Conservation (phyloP, 2,329 filamentous ascomycete species). For the Talaromyces pinophilus region DNA sequence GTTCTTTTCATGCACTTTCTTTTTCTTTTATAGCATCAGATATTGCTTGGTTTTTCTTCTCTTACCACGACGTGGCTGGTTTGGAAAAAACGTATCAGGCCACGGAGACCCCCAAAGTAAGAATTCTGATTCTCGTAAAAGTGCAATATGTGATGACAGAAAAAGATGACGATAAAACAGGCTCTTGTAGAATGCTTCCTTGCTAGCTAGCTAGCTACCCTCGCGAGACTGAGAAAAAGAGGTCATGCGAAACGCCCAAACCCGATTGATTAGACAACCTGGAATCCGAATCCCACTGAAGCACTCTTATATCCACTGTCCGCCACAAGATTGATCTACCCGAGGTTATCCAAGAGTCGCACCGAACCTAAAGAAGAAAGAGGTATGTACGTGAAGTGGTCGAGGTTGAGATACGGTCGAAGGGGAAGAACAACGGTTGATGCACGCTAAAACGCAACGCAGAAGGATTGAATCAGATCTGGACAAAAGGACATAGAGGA, state of each 20-base stretch:
- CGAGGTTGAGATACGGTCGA: background rate
- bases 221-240: constrained; percentile 43
- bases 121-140: constrained; percentile 30
- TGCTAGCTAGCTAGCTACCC: constrained; percentile 38
- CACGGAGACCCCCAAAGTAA: constrained; percentile 19
- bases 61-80: constrained; percentile 13
- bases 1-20: background rate
- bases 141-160: constrained; percentile 19
- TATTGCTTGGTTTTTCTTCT: constrained; percentile 6
- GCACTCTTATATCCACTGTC: constrained; percentile 11
- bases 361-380: background rate
- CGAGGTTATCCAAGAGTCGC: background rate
- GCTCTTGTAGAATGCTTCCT: constrained; percentile 49
- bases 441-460: constrained; percentile 8
- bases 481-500: background rate
- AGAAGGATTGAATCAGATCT: background rate
- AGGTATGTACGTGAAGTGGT: background rate
- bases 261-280: constrained; percentile 31
- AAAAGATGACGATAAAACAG: constrained; percentile 38
- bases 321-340: background rate
- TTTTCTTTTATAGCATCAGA: constrained; percentile 18
- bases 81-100: constrained; percentile 18
- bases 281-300: constrained; percentile 25
- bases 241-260: constrained; percentile 36
- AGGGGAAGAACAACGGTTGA: background rate